A percentile compares a stretch with the other conserved stretches of the same genome.
These are phyloP conservation scores for Dalbergia cochinchinensis DNA, from an alignment of 306 rosid species.

Conservation along the genomic window DNA sequence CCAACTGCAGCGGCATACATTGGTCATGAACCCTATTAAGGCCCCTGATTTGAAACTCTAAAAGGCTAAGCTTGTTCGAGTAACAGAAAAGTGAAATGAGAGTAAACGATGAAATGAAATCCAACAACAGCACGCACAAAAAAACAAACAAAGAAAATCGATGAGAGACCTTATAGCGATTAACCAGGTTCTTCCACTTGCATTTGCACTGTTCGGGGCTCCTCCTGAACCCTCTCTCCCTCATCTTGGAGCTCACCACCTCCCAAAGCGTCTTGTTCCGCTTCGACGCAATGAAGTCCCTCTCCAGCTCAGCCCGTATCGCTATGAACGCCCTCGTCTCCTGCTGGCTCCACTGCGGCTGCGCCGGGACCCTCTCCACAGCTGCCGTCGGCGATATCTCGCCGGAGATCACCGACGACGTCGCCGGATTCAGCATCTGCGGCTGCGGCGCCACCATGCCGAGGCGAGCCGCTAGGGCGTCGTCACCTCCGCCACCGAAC, in stretches of 20 bases:
- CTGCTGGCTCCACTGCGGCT: constrained; percentile 82
- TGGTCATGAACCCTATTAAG: background rate
- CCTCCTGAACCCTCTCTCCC: constrained; percentile 69
- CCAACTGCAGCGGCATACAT: background rate
- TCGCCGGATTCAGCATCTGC: constrained; percentile 43
- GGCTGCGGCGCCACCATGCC: constrained; percentile 49
- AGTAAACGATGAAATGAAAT: background rate
- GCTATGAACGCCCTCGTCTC: constrained; percentile 84
- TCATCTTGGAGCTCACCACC: constrained; percentile 73
- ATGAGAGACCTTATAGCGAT: constrained; percentile 79
- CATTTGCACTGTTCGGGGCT: constrained; percentile 95
- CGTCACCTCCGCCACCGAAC: constrained; percentile 59
- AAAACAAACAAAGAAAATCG: background rate
- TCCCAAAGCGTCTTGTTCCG: constrained; percentile 89
- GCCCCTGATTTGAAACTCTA: constrained; percentile 12
- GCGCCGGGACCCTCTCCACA: constrained; percentile 56
- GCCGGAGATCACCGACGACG: constrained; percentile 50
- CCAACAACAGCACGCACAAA: constrained; percentile 9
- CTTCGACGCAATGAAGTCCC: constrained; percentile 66
- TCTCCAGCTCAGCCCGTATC: constrained; percentile 83
- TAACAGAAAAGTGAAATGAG: background rate
- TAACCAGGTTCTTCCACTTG: constrained; percentile 96
- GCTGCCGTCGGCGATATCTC: constrained; percentile 49
- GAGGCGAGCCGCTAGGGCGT: constrained; percentile 52
- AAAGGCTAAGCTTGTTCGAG: background rate